Evolutionary conservation across 1,284 basidiomycete species (phyloP).

Genomic region (Cutaneotrichosporon arboriforme): DNA sequence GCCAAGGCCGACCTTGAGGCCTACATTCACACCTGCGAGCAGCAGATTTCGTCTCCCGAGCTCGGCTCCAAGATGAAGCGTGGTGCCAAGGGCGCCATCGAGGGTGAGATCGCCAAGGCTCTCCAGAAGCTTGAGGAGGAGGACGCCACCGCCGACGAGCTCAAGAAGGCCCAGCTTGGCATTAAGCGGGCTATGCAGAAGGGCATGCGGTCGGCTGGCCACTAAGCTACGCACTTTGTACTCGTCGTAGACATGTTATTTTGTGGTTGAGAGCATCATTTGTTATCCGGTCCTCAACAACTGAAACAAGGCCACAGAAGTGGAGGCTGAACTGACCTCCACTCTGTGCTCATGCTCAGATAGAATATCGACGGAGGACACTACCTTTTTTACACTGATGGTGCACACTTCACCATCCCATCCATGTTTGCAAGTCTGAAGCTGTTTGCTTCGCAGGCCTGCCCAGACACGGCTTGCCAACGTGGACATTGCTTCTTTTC

Average conservation of each 20-base stretch:
- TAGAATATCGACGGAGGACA: no score
- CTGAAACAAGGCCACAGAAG: no score
- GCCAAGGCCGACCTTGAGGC: constrained; percentile 94
- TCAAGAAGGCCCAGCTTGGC: constrained; percentile 84
- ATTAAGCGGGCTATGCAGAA: constrained; percentile 96
- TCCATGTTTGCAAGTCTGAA: constrained; percentile 34
- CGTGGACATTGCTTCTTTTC: constrained; percentile 33
- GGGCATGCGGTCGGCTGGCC: constrained; percentile 23
- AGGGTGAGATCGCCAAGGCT: constrained; percentile 90
- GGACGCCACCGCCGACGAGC: constrained; percentile 82
- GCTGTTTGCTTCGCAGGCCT: constrained; percentile 22
- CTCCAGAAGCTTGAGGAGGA: constrained; percentile 95
- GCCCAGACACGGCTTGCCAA: constrained; percentile 30
- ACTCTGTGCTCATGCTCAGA: no score
- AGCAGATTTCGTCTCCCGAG: constrained; percentile 80
- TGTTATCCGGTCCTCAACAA: no score
- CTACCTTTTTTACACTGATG: no score
- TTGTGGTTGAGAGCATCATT: no score
- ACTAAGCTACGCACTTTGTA: background rate
- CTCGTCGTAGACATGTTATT: no score
- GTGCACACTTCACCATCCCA: no score
- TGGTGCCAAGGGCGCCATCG: constrained; percentile 84
- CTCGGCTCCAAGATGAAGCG: constrained; percentile 96
- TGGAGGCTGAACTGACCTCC: no score
- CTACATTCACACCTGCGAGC: constrained; percentile 90